These are phyloP conservation scores for Lactarius indigo DNA, from an alignment of 768 basidiomycete species.

Conservation along the genomic window DNA sequence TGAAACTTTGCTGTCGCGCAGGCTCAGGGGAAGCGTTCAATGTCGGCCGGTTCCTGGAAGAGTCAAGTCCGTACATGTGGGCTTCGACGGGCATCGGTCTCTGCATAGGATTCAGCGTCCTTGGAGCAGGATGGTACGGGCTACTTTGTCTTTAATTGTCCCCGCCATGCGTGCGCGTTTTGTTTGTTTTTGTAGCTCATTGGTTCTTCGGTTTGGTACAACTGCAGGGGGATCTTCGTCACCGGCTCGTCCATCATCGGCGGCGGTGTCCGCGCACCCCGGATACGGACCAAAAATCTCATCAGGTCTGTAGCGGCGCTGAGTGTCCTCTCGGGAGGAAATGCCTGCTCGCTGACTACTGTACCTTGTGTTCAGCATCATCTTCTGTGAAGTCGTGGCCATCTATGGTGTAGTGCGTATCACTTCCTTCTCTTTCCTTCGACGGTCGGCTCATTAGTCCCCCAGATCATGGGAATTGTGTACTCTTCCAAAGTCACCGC, in stretches of 20 bases:
- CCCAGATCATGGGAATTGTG: conserved; percentile 91
- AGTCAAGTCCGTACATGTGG: conserved; percentile 93
- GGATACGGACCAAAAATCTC: conserved; percentile 96
- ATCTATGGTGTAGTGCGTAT: conserved; percentile 88
- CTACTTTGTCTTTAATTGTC: not conserved
- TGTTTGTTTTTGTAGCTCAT: not conserved
- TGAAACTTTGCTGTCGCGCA: conserved; percentile 31
- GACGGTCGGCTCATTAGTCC: not conserved
- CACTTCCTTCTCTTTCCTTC: not conserved
- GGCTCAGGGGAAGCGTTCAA: conserved; percentile 92
- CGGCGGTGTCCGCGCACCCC: conserved; percentile 88
- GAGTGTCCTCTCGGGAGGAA: not conserved
- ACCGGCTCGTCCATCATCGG: conserved; percentile 97
- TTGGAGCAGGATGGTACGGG: conserved; percentile 92
- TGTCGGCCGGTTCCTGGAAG: conserved; percentile 89
- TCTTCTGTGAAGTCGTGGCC: conserved; percentile 99
- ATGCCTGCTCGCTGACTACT: not conserved
- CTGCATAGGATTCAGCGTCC: conserved; percentile 88
- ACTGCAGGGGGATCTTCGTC: conserved; percentile 89
- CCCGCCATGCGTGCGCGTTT: not conserved
- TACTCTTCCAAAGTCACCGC: conserved; percentile 77
- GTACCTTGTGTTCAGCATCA: conserved; percentile 58
- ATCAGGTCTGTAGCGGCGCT: conserved; percentile 62
- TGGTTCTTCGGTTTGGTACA: not conserved
- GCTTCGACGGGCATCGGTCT: conserved; percentile 86